phyloP scores from a whole-genome alignment of 306 rosid species.

The Mimosa pudica region DNA sequence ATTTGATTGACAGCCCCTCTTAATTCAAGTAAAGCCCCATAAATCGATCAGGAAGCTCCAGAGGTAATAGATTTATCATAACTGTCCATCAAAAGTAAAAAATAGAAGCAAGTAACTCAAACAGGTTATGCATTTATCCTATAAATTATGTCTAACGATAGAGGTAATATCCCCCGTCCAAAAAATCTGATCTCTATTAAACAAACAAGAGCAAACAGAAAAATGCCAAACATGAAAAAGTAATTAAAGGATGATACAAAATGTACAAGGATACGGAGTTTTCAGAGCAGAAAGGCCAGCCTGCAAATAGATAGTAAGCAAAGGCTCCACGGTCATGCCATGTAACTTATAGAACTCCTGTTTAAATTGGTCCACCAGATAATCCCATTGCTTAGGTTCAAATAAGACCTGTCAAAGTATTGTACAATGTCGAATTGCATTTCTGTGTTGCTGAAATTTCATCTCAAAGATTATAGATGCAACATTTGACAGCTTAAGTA shows the following conservation, averaged over 20 bases:
- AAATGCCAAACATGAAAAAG: not conserved
- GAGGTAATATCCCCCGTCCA: not conserved
- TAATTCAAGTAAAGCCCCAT: not conserved
- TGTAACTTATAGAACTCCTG: conserved; percentile 98
- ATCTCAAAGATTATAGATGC: conserved; percentile 21
- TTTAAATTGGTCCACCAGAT: conserved; percentile 84
- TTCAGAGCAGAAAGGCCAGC: conserved; percentile 95
- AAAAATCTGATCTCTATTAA: not conserved
- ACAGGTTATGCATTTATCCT: conserved; percentile 10
- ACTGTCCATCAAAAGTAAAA: conserved; percentile 4
- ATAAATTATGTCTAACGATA: conserved; percentile 4
- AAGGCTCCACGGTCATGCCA: conserved; percentile 96
- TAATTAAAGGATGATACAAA: not conserved
- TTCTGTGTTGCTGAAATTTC: not conserved
- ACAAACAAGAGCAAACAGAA: not conserved
- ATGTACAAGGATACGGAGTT: conserved; percentile 82
- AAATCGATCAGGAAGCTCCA: not conserved
- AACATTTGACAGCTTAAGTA: not conserved
- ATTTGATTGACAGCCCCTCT: conserved; percentile 6
- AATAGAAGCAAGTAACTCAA: conserved; percentile 2
- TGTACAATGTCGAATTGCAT: conserved; percentile 1
- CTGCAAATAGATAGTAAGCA: conserved; percentile 90
- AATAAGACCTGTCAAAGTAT: conserved; percentile 74
- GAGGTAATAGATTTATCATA: not conserved
- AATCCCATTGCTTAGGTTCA: conserved; percentile 96